Evolutionary conservation across 306 rosid genomes (phyloP), one percentile per base, ranked within the genome.

Genomic region (Ceratonia siliqua): DNA sequence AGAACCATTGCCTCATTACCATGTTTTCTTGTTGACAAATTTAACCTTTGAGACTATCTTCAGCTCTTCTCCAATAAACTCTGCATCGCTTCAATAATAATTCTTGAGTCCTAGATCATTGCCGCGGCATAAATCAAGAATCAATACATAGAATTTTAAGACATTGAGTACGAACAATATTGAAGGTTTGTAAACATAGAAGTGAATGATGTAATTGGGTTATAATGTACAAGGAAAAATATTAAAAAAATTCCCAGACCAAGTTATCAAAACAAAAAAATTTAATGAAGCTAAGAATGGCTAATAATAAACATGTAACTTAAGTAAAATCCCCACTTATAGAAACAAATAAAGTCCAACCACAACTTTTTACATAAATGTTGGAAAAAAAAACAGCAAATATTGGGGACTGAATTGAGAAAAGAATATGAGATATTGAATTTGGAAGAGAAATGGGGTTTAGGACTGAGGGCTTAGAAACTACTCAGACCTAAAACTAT

Each of bases 71-170:
- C 48, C 72, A 42, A 14, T 21, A 28, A 79, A 27, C 32, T 64
- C 38, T 10, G 9, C 28, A 39, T 90, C 88, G 88, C 96, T 58
- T 78, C 57, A 65, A 56, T 70, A 68, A 70, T 77, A 74, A 81
- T 71, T 77, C 76, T 62, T 80, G 85, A 64, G 75, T 42, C 58
- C 78, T 64, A 58, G 68, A 48, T 71, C 58, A 78, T 62, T 71
- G 66, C 76, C 69, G 70, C 95, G 87, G 92, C 79, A 76, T 41
- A 65, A 82, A 70, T 75, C 84, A 85, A 52, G 17, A 83, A 79
- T 80, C 79, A 72, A 50, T 55, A 65, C 13, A 79, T 57, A 81
- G 73, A 76, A 65, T 68, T 33, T 56, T 70, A 70, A 76, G 74
- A 25, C 39, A 52, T 50, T 43, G 9, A 43, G 52, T 43, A 24